Base-by-base conservation (phyloP, 257 asterid species). In the Galeopsis tetrahit region DNA sequence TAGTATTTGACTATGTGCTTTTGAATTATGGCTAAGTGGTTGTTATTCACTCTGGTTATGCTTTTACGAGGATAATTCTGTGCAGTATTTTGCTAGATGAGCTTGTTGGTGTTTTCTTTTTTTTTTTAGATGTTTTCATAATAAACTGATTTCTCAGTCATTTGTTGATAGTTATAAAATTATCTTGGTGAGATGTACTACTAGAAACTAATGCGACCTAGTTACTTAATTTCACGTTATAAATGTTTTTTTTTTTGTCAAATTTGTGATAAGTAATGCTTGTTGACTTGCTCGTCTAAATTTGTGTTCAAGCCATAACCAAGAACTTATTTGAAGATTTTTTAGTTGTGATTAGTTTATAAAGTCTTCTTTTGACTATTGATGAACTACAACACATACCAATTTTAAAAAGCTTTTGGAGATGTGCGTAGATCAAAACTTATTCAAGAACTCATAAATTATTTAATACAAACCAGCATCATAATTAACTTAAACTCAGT, bases 111-210 rank as follows among this genome's bases (percentile, higher is more conserved):
- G 48, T 28, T 55, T 40, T 2, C 4, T 2, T 48, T 48, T n/a
- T 48, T 48, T 48, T n/a, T 48, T 48, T 11, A n/a, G 55, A 53
- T 53, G 59, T 15, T 53, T 53, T 11, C 59, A 53, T 10, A 53
- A 21, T 53, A 17, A 4, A 48, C 55, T 48, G 17, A 15, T 53
- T 1, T 53, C 43, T 39, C 28, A 7, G 43, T 5, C 43, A 39
- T 39, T 39, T 38, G 4, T 39, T 3, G 28, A 21, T 21, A 21
- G 28, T 21, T 21, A 21, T 21, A 21, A 21, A 21, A 21, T 21
- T 21, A 21, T 21, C 28, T 21, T 21, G 28, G 28, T 21, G 28
- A 21, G 28, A 21, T 49, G 56, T 14, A 14, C n/a, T 49, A 1
- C 56, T 14, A 14, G 56, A n/a, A 2, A 49, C 28, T 49, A 49